These are phyloP conservation scores for Plasmodium knowlesi DNA, from an alignment of 169 alveolate genomes.

Conservation along the genomic window DNA sequence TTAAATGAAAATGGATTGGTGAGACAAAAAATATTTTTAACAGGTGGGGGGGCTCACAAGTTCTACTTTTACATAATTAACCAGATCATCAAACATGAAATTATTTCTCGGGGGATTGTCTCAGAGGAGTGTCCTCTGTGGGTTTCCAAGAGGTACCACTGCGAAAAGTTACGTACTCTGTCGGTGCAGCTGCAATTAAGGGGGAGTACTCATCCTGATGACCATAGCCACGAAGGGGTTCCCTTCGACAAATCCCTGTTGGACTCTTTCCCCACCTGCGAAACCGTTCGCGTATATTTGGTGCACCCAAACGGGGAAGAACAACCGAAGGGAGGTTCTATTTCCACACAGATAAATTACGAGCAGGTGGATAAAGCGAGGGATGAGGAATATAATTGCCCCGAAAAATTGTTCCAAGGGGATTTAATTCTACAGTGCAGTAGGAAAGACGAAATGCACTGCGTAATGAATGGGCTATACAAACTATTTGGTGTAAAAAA, in stretches of 20 bases:
- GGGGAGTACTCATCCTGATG: neutral
- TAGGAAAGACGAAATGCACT: constrained; percentile 90
- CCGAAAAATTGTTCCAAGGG: constrained; percentile 37
- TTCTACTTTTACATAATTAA: constrained; percentile 13
- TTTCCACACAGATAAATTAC: neutral
- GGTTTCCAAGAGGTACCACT: neutral
- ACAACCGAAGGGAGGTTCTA: neutral
- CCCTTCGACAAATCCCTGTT: neutral
- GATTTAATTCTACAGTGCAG: constrained; percentile 79
- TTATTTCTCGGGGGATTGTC: neutral
- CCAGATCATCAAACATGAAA: neutral
- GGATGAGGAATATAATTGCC: neutral
- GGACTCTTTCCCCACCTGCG: neutral
- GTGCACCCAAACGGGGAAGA: neutral
- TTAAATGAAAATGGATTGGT: constrained; percentile 17
- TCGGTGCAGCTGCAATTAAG: neutral
- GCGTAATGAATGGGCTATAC: constrained; percentile 87
- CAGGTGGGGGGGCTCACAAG: constrained; percentile 63
- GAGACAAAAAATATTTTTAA: constrained; percentile 29
- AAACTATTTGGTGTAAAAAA: constrained; percentile 80
- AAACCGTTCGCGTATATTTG: neutral
- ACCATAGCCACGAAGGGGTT: neutral
- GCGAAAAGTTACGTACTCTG: neutral
- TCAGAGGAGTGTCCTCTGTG: neutral
- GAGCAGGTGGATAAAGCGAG: neutral